Percentiles rank a stretch among this genome's conserved stretches.
These are phyloP conservation scores for Lipomyces spencermartinsiae DNA, from an alignment of 805 yeast genomes.

Conservation along the genomic window DNA sequence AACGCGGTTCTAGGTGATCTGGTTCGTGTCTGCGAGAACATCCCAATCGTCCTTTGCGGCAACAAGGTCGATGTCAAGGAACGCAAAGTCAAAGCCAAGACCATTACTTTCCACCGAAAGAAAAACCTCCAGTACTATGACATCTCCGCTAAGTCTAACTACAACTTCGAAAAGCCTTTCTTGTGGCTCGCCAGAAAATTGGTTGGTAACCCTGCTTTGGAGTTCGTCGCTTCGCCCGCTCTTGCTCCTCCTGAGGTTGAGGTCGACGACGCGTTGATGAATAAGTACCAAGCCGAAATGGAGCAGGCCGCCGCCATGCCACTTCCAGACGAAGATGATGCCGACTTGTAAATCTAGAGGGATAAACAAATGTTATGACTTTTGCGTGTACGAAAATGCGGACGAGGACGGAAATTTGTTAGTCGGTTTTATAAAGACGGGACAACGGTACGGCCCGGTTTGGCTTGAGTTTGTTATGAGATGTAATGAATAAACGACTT, in stretches of 20 bases:
- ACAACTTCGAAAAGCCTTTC: slow-evolving; percentile 99
- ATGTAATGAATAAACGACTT: slow-evolving; percentile 3
- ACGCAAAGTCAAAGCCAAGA: slow-evolving; percentile 99
- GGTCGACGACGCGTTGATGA: slow-evolving; percentile 96
- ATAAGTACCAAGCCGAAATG: slow-evolving; percentile 99
- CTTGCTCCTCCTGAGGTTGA: slow-evolving; percentile 99
- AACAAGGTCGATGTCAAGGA: slow-evolving; percentile 99
- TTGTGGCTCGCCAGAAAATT: slow-evolving; percentile 99
- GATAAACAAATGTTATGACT: not conserved
- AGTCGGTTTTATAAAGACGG: not conserved
- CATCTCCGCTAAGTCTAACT: slow-evolving; percentile 99
- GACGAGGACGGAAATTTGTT: not conserved
- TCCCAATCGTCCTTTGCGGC: slow-evolving; percentile 98
- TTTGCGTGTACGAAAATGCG: slow-evolving; percentile 4
- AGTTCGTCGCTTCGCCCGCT: slow-evolving; percentile 99
- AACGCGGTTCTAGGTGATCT: slow-evolving; percentile 58
- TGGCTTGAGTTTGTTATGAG: slow-evolving; percentile 1
- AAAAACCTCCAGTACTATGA: slow-evolving; percentile 99
- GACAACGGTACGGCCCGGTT: not conserved
- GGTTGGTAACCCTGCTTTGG: slow-evolving; percentile 97
- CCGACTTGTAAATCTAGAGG: slow-evolving; percentile 75
- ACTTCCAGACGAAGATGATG: slow-evolving; percentile 99
- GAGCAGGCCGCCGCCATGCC: slow-evolving; percentile 99
- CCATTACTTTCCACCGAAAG: slow-evolving; percentile 99
- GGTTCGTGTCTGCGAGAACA: slow-evolving; percentile 99